Conservation (phyloP, 495 filamentous ascomycete species). For the Delitschia confertaspora region DNA sequence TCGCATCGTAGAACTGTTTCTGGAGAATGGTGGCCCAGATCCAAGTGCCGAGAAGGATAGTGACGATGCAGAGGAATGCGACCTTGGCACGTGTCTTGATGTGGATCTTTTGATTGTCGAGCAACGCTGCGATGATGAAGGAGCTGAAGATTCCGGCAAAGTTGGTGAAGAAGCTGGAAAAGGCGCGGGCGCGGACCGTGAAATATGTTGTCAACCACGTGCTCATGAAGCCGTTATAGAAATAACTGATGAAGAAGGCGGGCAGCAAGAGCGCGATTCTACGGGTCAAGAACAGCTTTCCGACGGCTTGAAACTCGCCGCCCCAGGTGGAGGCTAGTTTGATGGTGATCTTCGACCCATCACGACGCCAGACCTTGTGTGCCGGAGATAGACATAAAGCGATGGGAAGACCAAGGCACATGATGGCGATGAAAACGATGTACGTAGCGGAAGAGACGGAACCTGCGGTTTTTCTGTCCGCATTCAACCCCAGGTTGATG, state of each 20-base stretch:
- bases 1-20: constrained; percentile 29
- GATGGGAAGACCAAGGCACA: constrained; percentile 7
- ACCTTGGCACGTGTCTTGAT: constrained; percentile 29
- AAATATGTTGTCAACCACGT: constrained; percentile 34
- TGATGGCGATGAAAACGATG: constrained; percentile 10
- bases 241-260: constrained; percentile 34
- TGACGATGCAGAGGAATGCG: constrained; percentile 26
- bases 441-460: constrained; percentile 5
- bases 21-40: constrained; percentile 32
- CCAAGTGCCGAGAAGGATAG: constrained; percentile 30
- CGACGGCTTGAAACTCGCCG: constrained; percentile 29
- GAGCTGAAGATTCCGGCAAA: constrained; percentile 34
- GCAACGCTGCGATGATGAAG: constrained; percentile 28
- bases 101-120: constrained; percentile 28
- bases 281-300: constrained; percentile 18
- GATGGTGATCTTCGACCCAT: constrained; percentile 1
- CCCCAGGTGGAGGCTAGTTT: constrained; percentile 32
- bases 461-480: constrained; percentile 1
- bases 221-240: constrained; percentile 35
- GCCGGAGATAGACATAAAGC: constrained; percentile 3
- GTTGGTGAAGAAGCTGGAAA: constrained; percentile 26
- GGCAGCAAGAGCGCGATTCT: constrained; percentile 30
- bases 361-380: background rate
- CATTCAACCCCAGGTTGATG: constrained; percentile 8
- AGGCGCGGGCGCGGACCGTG: constrained; percentile 30